Evolutionary conservation across 768 basidiomycete species (phyloP).

Genomic region (Auriscalpium microsporum): DNA sequence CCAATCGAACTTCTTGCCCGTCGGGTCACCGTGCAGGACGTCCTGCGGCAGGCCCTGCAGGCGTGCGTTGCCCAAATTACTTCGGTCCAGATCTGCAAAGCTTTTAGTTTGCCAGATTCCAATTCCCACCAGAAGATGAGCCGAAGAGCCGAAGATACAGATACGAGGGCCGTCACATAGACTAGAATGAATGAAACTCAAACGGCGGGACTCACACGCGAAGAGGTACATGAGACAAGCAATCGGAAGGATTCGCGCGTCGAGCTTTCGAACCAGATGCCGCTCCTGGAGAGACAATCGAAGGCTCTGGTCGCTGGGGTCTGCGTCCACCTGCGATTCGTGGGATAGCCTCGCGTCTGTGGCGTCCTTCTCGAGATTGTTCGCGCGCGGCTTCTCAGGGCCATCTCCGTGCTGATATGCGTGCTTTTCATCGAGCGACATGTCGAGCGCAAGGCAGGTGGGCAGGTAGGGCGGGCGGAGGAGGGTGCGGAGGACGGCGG

Average conservation of each 20-base stretch:
- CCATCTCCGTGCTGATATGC: neutral
- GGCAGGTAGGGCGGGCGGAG: no score
- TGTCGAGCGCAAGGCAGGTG: neutral
- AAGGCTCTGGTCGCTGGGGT: neutral
- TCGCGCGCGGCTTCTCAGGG: neutral
- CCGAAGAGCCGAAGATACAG: no score
- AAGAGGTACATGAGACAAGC: conserved; percentile 69
- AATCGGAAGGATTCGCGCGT: conserved; percentile 60
- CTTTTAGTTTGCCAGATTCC: neutral
- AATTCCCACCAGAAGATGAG: no score
- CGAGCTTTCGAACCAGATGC: conserved; percentile 54
- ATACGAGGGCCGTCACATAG: no score
- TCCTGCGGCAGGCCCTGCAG: conserved; percentile 63
- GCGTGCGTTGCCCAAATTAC: conserved; percentile 74
- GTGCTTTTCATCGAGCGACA: neutral
- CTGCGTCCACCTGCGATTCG: neutral
- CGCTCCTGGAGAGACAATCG: conserved; percentile 33
- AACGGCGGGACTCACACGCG: conserved; percentile 45
- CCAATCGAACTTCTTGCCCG: conserved; percentile 69
- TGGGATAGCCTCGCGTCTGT: neutral
- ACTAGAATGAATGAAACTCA: no score
- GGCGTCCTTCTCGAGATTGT: neutral
- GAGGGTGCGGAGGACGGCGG: no score
- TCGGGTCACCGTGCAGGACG: conserved; percentile 55
- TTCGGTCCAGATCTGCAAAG: conserved; percentile 52